Percentiles rank a stretch among this genome's conserved stretches.
Conservation (phyloP, 108 stramenopile species). For the Fistulifera solaris region DNA sequence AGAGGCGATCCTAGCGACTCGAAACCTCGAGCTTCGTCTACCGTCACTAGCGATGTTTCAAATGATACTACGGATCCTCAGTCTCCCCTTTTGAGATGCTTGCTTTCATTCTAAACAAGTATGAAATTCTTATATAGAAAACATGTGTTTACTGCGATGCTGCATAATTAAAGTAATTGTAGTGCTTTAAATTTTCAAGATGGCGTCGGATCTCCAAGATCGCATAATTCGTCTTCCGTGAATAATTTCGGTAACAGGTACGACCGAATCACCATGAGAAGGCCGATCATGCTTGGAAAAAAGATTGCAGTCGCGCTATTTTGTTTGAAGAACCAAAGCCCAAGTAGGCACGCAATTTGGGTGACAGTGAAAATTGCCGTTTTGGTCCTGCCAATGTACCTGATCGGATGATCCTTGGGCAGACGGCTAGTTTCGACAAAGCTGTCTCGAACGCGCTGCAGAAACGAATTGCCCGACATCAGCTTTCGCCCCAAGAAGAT, state of each 20-base stretch:
- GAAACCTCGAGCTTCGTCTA: no score
- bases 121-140: no score
- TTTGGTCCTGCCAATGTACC: conserved; percentile 56
- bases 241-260: conserved; percentile 74
- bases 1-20: no score
- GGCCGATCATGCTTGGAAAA: conserved; percentile 89
- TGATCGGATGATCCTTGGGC: conserved; percentile 59
- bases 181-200: no score
- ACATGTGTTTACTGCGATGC: no score
- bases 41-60: no score
- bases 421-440: conserved; percentile 57
- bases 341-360: conserved; percentile 59
- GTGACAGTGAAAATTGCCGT: conserved; percentile 58
- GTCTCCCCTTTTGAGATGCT: no score
- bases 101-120: no score
- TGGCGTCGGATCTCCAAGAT: conserved; percentile 47
- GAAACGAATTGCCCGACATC: conserved; percentile 74
- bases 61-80: no score
- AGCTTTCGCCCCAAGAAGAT: conserved; percentile 86
- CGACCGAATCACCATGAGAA: conserved; percentile 80
- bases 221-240: conserved; percentile 61
- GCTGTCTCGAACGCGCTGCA: conserved; percentile 53
- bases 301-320: conserved; percentile 88
- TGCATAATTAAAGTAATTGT: no score
- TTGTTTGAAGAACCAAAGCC: conserved; percentile 87